Percentiles rank a stretch among this genome's conserved stretches.
These are phyloP conservation scores for Arachnopeziza araneosa DNA, from an alignment of 2,329 filamentous ascomycete genomes.

Conservation along the genomic window DNA sequence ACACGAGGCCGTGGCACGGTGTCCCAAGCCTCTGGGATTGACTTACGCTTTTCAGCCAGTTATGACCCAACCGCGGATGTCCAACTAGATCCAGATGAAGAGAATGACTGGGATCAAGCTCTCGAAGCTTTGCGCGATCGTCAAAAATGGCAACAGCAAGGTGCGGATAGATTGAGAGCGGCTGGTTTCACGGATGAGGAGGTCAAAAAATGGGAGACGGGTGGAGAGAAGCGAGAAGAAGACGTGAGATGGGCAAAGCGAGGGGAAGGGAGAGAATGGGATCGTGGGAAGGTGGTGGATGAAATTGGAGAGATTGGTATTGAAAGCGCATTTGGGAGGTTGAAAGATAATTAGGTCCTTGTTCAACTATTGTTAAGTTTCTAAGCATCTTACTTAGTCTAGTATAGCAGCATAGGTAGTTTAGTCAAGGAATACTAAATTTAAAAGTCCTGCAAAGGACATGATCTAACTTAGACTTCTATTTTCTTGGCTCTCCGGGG, in stretches of 20 bases:
- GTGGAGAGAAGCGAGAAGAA: constrained; percentile 53
- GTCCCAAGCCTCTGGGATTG: constrained; percentile 61
- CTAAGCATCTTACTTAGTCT: not conserved
- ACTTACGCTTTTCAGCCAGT: constrained; percentile 68
- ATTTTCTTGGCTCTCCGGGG: no score
- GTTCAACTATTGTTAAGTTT: not conserved
- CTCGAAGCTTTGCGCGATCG: constrained; percentile 74
- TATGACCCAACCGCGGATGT: constrained; percentile 57
- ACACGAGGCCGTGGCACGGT: constrained; percentile 66
- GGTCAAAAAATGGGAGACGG: constrained; percentile 65
- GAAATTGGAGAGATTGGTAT: constrained; percentile 44
- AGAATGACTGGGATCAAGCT: constrained; percentile 73
- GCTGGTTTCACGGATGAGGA: constrained; percentile 76
- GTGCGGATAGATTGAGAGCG: constrained; percentile 67
- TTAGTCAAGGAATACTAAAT: not conserved
- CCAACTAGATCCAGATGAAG: constrained; percentile 42
- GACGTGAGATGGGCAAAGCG: constrained; percentile 64
- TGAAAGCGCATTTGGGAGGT: constrained; percentile 24
- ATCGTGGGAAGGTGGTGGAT: constrained; percentile 56
- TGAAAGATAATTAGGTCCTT: constrained; percentile 17
- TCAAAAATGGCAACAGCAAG: constrained; percentile 69
- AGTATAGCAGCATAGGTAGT: not conserved
- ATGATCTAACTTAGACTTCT: not conserved
- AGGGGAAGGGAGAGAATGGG: constrained; percentile 53
- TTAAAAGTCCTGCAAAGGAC: not conserved